A percentile compares a stretch with the other conserved stretches of the same genome.
Conservation (phyloP, 148 eudicot species). For the Vaccinium myrtillus region DNA sequence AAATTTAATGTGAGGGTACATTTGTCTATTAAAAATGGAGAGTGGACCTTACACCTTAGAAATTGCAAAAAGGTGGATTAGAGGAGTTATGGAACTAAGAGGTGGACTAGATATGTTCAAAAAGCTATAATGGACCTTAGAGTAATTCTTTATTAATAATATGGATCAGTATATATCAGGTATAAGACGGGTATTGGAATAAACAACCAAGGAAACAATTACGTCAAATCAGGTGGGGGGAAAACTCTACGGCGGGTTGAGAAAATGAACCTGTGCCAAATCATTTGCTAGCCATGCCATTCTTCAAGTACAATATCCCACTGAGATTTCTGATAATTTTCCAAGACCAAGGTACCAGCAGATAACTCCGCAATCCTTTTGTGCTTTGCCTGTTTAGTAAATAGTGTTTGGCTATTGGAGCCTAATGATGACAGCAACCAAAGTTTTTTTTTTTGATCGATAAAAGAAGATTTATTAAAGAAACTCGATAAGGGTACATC, state of each 20-base stretch:
- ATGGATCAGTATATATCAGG: not conserved
- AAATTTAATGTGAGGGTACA: too few species aligned
- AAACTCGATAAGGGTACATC: too few species aligned
- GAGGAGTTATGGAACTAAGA: too few species aligned
- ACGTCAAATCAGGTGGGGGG: not conserved
- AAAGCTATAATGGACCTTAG: too few species aligned
- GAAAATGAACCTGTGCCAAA: constrained; percentile 44
- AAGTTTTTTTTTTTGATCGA: too few species aligned
- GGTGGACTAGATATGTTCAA: too few species aligned
- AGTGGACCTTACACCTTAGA: too few species aligned
- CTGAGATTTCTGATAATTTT: not conserved
- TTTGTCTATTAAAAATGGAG: too few species aligned
- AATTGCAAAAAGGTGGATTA: too few species aligned
- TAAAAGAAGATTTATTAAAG: too few species aligned
- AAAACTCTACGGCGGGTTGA: not conserved
- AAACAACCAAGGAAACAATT: not conserved
- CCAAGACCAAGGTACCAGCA: not conserved
- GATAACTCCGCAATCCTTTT: constrained; percentile 8
- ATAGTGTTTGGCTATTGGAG: not conserved
- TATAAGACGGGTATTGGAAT: not conserved
- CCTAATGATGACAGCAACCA: not conserved
- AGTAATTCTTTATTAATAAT: too few species aligned
- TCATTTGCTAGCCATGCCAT: constrained; percentile 4
- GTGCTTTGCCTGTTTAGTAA: not conserved
- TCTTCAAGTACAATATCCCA: constrained; percentile 1